Evolutionary conservation across 2,329 filamentous ascomycete genomes (phyloP), one percentile per base, ranked within the genome.

Genomic region (Colletotrichum eleusines): DNA sequence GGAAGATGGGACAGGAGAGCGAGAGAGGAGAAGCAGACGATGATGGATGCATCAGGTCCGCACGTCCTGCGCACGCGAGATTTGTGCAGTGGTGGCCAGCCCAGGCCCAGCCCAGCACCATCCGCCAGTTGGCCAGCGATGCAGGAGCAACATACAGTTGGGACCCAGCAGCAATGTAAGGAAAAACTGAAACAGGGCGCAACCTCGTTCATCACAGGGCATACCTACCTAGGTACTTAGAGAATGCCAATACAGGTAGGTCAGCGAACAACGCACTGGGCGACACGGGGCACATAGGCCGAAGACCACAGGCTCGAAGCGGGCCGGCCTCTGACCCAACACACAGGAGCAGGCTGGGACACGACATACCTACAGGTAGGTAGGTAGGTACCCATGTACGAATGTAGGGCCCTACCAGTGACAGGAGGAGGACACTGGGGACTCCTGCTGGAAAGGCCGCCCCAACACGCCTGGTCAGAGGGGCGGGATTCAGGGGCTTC

Each of bases 31-130:
- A 46, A 60, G 53, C 63, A 57, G 67, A 70, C 44, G 67, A 54
- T 54, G 57, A 71, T 68, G 69, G 64, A 68, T 63, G 58, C 58
- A 69, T 28, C 59, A 62, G 46, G 44, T 62, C 44, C 57, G 69
- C 64, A 71, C 64, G 63, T 59, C 33, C 53, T 57, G 33, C 53
- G 33, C 33, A 71, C 68, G 68, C 64, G 58, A 71, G 58, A 71
- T 63, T 71, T 71, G 68, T 68, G 68, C 68, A 67, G 55, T 55
- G 31, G 26, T 57, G 50, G 61, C 61, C 23, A 50, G 57, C 42
- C 57, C 42, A 46, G 57, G 57, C 57, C 44, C 59, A 40, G 59
- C 59, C n/a, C 59, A 60, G 58, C 42, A 46, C 2, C 50, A 42
- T 23, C 48, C 55, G 46, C 31, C 8, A 23, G 31, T 31, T 38